Percentiles rank a stretch among this genome's conserved stretches.
Evolutionary conservation across 225 moss, liverwort and hornwort genomes (phyloP).

Genomic region (Pseudisothecium myosuroides): DNA sequence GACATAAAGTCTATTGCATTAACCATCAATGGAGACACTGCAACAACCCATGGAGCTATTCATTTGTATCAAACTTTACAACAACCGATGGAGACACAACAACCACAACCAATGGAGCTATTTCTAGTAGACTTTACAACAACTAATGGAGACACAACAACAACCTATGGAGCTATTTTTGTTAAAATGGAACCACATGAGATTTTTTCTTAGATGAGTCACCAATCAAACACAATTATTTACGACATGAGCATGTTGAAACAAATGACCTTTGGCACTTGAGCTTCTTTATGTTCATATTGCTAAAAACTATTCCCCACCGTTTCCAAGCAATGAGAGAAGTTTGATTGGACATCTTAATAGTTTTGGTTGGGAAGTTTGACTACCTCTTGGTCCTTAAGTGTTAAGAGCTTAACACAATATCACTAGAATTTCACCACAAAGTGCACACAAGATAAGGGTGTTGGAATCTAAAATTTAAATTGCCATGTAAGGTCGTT

Average conservation of each 20-base stretch:
- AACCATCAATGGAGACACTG: rapidly evolving
- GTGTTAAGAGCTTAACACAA: not conserved
- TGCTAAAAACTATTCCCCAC: not conserved
- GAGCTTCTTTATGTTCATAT: not conserved
- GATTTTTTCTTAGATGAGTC: not conserved
- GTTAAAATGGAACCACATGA: too few relatives aligned
- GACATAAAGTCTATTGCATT: rapidly evolving
- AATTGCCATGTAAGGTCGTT: too few relatives aligned
- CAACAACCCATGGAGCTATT: too few relatives aligned
- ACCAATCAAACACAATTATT: not conserved
- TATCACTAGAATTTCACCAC: not conserved
- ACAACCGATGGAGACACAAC: too few relatives aligned
- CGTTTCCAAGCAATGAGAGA: rapidly evolving
- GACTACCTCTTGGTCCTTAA: rapidly evolving
- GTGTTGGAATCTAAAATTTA: not conserved
- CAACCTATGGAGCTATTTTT: too few relatives aligned
- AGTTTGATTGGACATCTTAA: not conserved
- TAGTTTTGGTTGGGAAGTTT: not conserved
- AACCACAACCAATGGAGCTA: too few relatives aligned
- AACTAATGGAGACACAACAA: too few relatives aligned
- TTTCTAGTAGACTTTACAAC: too few relatives aligned
- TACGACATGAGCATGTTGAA: not conserved
- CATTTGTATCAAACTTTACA: not conserved
- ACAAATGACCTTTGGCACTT: too few relatives aligned
- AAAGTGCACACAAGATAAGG: not conserved